These are phyloP conservation scores for Avena sativa DNA, from an alignment of 176 grass and related monocot genomes.

Conservation along the genomic window DNA sequence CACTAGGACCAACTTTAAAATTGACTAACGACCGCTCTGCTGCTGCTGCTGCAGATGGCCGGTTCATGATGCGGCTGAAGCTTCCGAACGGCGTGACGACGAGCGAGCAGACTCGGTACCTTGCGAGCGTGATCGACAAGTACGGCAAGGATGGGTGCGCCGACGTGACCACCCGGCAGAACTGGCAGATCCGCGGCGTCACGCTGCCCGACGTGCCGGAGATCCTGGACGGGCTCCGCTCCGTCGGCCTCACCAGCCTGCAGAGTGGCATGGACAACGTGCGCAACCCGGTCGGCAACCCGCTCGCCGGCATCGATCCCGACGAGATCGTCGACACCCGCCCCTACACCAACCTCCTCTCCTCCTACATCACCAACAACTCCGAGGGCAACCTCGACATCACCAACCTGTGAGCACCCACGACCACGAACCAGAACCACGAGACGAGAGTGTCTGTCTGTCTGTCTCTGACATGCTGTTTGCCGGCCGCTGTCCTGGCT, in stretches of 20 bases:
- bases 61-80: constrained; percentile 99
- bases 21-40: too few species aligned
- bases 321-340: constrained; percentile 95
- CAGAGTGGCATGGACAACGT: constrained; percentile 99
- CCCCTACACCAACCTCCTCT: constrained; percentile 85
- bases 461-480: not conserved
- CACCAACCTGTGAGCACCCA: constrained; percentile 72
- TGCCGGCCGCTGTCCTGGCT: not conserved
- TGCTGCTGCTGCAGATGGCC: constrained; percentile 59
- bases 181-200: constrained; percentile 98
- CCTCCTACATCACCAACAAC: constrained; percentile 77
- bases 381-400: constrained; percentile 67
- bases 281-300: constrained; percentile 95
- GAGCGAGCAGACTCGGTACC: constrained; percentile 96
- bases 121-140: constrained; percentile 76
- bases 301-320: constrained; percentile 87
- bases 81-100: constrained; percentile 96
- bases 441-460: not conserved
- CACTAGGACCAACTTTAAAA: too few species aligned
- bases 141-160: constrained; percentile 89
- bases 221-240: constrained; percentile 75
- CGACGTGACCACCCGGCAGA: constrained; percentile 96
- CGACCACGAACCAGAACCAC: not conserved
- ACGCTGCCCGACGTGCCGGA: constrained; percentile 79
- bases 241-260: constrained; percentile 87